These are phyloP conservation scores for Capsaspora owczarzaki DNA, from an alignment of 78 protist species.

Conservation along the genomic window DNA sequence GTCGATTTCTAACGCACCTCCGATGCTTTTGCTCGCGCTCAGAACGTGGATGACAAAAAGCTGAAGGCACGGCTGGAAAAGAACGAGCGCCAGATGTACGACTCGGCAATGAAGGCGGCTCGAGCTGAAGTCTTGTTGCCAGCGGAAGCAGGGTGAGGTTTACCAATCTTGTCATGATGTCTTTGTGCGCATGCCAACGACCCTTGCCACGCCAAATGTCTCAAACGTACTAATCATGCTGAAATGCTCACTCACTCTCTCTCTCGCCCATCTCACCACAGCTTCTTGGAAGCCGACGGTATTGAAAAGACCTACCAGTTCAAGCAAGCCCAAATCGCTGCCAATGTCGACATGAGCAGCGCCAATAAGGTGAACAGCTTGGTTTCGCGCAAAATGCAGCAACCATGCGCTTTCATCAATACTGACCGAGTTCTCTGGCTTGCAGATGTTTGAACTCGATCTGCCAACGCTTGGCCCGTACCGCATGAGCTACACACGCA, in stretches of 20 bases:
- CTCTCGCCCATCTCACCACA: not conserved
- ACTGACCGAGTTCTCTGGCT: not conserved
- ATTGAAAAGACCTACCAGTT: constrained; percentile 67
- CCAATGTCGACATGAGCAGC: constrained; percentile 55
- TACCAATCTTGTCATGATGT: not conserved
- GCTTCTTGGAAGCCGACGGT: constrained; percentile 66
- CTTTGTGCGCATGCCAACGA: not conserved
- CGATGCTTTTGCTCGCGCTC: too few relatives aligned
- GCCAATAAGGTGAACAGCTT: constrained; percentile 23
- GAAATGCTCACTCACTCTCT: not conserved
- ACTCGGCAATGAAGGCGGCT: constrained; percentile 7
- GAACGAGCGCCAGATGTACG: not conserved
- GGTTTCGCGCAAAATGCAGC: not conserved
- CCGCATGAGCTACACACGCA: constrained; percentile 40
- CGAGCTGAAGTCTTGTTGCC: constrained; percentile 16
- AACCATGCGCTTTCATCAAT: not conserved
- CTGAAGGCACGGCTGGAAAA: not conserved
- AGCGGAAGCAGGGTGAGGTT: not conserved
- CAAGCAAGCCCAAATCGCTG: constrained; percentile 48
- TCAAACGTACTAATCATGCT: too few relatives aligned
- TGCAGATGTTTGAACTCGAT: constrained; percentile 34
- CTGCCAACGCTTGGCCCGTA: constrained; percentile 79
- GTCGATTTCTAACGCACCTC: too few relatives aligned
- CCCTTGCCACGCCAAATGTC: too few relatives aligned
- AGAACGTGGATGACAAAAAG: too few relatives aligned